phyloP scores from a whole-genome alignment of 148 eudicot species.

The Chenopodium berlandieri region DNA sequence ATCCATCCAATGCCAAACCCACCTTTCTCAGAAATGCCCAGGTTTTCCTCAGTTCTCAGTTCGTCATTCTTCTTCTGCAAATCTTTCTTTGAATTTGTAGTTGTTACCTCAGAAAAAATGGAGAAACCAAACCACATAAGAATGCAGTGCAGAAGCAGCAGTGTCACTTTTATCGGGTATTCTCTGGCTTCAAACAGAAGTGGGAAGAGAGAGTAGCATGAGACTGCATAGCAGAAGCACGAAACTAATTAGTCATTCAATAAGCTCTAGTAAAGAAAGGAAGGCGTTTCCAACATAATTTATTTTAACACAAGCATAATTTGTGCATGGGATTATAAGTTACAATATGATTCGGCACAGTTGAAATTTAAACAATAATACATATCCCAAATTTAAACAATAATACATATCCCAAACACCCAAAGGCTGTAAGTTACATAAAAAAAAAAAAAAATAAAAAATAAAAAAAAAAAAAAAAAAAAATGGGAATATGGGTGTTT shows the following conservation, averaged over 20 bases:
- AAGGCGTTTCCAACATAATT: background rate
- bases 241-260: background rate
- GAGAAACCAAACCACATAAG: conserved; percentile 71
- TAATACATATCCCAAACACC: background rate
- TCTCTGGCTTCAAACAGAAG: conserved; percentile 87
- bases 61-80: conserved; percentile 23
- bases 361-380: background rate
- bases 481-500: no score
- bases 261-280: background rate
- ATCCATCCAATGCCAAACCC: conserved; percentile 51
- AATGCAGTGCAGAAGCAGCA: conserved; percentile 53
- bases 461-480: no score
- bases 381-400: background rate
- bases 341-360: background rate
- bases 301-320: no score
- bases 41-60: conserved; percentile 11
- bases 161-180: conserved; percentile 73
- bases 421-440: background rate
- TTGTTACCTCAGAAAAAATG: conserved; percentile 30
- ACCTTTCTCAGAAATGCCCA: conserved; percentile 16
- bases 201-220: conserved; percentile 91
- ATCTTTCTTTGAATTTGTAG: conserved; percentile 25
- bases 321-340: background rate
- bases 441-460: no score
- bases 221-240: conserved; percentile 49